Evolutionary conservation across 345 rosid genomes (phyloP).

Genomic region (Microcos paniculata): DNA sequence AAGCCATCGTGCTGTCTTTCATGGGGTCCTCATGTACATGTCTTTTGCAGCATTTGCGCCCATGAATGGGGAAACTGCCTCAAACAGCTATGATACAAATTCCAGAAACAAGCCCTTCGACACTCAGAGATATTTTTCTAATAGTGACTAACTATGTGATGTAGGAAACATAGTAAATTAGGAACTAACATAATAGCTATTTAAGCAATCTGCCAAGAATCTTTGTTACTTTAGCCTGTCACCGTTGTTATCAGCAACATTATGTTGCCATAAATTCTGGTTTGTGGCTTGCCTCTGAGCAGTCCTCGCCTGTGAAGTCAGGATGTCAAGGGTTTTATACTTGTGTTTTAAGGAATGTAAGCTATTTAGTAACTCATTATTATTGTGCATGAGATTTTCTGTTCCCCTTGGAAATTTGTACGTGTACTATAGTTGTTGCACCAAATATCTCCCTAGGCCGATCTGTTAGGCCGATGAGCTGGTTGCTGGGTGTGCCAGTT

Average conservation of each 20-base stretch:
- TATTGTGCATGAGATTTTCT: background rate
- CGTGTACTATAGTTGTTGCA: background rate
- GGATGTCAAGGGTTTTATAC: background rate
- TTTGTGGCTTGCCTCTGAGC: background rate
- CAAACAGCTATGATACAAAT: background rate
- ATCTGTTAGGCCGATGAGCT: no score
- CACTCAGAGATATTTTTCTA: conserved; percentile 12
- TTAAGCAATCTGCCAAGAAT: background rate
- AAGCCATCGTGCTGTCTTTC: background rate
- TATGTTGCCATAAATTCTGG: no score
- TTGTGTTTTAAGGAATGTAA: background rate
- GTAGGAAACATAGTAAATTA: background rate
- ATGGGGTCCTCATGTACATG: background rate
- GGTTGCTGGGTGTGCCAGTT: no score
- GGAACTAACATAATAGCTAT: background rate
- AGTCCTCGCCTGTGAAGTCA: background rate
- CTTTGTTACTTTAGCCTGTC: background rate
- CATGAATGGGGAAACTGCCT: background rate
- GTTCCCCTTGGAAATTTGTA: background rate
- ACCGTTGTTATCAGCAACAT: background rate
- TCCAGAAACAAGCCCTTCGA: conserved; percentile 1
- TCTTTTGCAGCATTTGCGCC: conserved; percentile 13
- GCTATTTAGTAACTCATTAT: background rate
- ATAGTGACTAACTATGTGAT: background rate
- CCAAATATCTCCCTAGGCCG: no score